A percentile compares a stretch with the other conserved stretches of the same genome.
Conservation (phyloP, 371 early-diverging fungal genomes). For the Mortierella sp. region DNA sequence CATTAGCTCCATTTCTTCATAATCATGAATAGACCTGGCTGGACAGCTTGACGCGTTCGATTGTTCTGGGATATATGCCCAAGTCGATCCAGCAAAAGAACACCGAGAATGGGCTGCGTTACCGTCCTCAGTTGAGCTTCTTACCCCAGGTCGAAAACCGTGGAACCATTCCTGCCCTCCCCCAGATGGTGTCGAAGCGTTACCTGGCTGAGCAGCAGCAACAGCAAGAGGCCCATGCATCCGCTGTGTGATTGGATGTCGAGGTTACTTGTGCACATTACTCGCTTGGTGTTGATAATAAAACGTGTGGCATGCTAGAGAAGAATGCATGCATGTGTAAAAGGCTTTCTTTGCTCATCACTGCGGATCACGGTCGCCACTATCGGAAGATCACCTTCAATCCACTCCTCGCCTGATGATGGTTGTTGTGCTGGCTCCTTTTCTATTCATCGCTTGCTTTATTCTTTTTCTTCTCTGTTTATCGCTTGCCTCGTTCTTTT, state of each 20-base stretch:
- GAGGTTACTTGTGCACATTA: too few relatives aligned
- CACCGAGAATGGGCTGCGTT: slow-evolving; percentile 9
- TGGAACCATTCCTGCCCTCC: slow-evolving; percentile 19
- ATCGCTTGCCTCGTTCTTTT: too few relatives aligned
- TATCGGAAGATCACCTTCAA: not conserved
- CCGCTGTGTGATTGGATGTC: not conserved
- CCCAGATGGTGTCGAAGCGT: slow-evolving; percentile 15
- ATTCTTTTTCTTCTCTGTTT: not conserved
- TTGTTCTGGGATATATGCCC: slow-evolving; percentile 25
- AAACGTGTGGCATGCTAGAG: not conserved
- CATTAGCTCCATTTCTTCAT: not conserved
- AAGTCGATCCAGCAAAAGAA: slow-evolving; percentile 21
- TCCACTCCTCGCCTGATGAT: not conserved
- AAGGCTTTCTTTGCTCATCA: not conserved
- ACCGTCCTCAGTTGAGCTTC: slow-evolving; percentile 30
- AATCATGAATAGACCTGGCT: not conserved
- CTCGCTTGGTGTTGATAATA: not conserved
- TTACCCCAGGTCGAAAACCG: slow-evolving; percentile 12
- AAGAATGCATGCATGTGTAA: not conserved
- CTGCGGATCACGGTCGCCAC: not conserved
- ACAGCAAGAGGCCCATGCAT: not conserved
- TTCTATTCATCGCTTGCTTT: not conserved
- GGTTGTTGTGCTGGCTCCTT: not conserved
- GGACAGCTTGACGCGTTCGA: slow-evolving; percentile 12
- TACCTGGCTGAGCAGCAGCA: not conserved